Conservation (phyloP, 1,284 basidiomycete species). For the Stereum hirsutum region DNA sequence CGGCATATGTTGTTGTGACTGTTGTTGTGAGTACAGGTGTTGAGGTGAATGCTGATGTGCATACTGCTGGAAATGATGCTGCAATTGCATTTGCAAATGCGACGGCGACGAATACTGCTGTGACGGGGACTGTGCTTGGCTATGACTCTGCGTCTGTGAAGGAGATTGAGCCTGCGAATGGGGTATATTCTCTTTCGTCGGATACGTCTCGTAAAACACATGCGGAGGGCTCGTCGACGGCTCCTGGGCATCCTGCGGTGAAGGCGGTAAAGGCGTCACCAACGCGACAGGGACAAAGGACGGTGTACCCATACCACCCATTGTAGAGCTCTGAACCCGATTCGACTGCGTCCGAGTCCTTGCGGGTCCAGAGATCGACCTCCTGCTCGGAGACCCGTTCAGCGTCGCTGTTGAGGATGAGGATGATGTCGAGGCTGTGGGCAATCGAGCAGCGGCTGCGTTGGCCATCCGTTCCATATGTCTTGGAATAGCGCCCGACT, state of each 20-base stretch:
- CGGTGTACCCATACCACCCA: constrained; percentile 14
- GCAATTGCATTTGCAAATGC: constrained; percentile 4
- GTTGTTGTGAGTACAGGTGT: not conserved
- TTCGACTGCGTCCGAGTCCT: too few relatives aligned
- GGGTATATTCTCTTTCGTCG: constrained; percentile 9
- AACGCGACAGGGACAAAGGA: constrained; percentile 16
- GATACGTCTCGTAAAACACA: constrained; percentile 13
- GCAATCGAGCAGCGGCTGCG: too few relatives aligned
- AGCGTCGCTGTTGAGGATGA: too few relatives aligned
- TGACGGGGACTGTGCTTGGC: too few relatives aligned
- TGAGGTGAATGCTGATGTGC: too few relatives aligned
- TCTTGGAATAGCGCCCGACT: not conserved
- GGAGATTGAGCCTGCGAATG: too few relatives aligned
- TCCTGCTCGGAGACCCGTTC: constrained; percentile 12
- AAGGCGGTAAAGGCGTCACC: constrained; percentile 15
- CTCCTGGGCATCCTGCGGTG: constrained; percentile 7
- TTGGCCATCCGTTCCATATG: not conserved
- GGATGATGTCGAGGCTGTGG: too few relatives aligned
- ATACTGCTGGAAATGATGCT: too few relatives aligned
- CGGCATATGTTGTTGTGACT: not conserved
- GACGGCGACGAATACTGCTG: constrained; percentile 1
- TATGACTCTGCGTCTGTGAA: too few relatives aligned
- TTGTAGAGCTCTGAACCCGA: too few relatives aligned
- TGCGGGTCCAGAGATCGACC: constrained; percentile 28
- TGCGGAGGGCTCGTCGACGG: constrained; percentile 5